Conservation (phyloP, 371 early-diverging fungal genomes). For the Rhizomucor pusillus region DNA sequence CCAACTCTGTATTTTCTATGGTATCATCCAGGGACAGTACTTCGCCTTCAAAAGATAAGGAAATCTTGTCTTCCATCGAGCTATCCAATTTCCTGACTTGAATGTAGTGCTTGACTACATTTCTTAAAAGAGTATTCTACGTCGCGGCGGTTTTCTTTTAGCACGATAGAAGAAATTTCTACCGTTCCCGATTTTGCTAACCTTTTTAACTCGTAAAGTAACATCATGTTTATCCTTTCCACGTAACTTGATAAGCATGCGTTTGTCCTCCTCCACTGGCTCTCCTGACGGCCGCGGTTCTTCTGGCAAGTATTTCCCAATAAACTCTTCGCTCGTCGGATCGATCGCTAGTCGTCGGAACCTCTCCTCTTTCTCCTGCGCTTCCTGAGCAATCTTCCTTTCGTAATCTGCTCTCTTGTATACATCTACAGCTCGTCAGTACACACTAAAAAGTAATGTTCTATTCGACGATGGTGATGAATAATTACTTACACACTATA, state of each 20-base stretch:
- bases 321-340: neutral
- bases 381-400: conserved; percentile 15
- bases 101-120: conserved; percentile 12
- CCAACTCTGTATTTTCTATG: conserved; percentile 34
- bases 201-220: conserved; percentile 27
- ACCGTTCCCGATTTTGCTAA: conserved; percentile 1
- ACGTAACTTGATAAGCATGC: conserved; percentile 26
- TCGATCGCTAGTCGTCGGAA: conserved; percentile 3
- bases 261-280: conserved; percentile 6
- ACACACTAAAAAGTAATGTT: too few species aligned
- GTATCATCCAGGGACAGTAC: conserved; percentile 14
- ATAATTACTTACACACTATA: neutral
- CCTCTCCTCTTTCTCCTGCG: conserved; percentile 15
- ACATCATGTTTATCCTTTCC: conserved; percentile 29
- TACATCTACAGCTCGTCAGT: conserved; percentile 28
- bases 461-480: too few species aligned
- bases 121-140: conserved; percentile 14
- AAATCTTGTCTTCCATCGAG: conserved; percentile 9
- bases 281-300: conserved; percentile 5
- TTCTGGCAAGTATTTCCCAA: conserved; percentile 11
- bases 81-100: conserved; percentile 6
- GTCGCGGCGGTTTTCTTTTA: too few species aligned
- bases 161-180: neutral
- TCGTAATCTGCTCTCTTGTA: conserved; percentile 26
- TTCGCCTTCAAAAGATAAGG: conserved; percentile 37